Evolutionary conservation across 352 stramenopile genomes (phyloP).

Genomic region (Thalassiosira pacifica): DNA sequence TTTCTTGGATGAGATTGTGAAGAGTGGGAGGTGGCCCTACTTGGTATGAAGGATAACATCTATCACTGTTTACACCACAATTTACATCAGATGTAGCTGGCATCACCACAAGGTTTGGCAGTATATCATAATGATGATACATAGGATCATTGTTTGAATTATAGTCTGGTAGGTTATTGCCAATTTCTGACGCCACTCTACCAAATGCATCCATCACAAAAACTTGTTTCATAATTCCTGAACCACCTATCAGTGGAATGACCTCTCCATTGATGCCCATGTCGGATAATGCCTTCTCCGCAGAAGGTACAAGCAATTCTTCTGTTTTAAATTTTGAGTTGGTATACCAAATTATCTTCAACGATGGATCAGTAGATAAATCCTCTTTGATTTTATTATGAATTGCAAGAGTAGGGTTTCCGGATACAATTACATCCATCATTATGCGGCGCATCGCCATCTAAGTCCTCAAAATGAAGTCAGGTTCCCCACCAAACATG

Average conservation of each 20-base stretch:
- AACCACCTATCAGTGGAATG: neutral
- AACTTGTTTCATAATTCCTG: neutral
- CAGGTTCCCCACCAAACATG: neutral
- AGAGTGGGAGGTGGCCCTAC: neutral
- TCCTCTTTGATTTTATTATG: neutral
- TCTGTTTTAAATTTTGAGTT: neutral
- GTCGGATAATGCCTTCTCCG: neutral
- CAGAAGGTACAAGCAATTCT: neutral
- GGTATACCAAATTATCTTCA: neutral
- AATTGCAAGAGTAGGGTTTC: neutral
- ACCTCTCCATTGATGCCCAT: neutral
- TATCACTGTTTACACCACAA: neutral
- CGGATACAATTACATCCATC: neutral
- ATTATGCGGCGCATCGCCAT: no score
- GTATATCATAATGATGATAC: neutral
- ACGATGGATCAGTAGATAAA: neutral
- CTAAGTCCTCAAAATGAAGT: neutral
- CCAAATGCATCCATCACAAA: neutral
- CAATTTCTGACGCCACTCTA: neutral
- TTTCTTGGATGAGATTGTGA: conserved; percentile 63
- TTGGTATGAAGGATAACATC: neutral
- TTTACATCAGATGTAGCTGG: neutral
- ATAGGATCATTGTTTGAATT: neutral
- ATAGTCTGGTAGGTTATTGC: neutral
- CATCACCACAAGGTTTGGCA: neutral